Percentiles rank a stretch among this genome's conserved stretches.
These are phyloP conservation scores for Dactylorhiza incarnata DNA, from an alignment of 106 monocot genomes.

Conservation along the genomic window DNA sequence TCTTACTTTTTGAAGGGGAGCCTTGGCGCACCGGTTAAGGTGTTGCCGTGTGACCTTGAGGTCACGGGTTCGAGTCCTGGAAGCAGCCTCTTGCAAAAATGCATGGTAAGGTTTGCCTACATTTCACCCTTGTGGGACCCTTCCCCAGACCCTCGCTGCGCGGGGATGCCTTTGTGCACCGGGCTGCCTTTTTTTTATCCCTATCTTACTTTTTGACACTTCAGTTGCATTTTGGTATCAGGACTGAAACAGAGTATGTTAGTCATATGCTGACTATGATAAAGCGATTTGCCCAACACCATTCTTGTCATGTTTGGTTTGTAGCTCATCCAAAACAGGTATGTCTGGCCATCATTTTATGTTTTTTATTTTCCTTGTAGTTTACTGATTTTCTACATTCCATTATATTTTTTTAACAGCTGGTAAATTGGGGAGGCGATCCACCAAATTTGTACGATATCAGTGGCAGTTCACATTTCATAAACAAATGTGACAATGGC, in stretches of 20 bases:
- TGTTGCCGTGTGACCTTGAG: too few species aligned
- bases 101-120: too few species aligned
- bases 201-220: background rate
- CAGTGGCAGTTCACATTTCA: conserved; percentile 96
- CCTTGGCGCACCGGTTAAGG: too few species aligned
- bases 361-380: background rate
- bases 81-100: too few species aligned
- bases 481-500: conserved; percentile 98
- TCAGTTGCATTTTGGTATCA: conserved; percentile 25
- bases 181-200: too few species aligned
- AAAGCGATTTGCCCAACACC: conserved; percentile 85
- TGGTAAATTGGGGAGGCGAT: conserved; percentile 72
- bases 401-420: conserved; percentile 22
- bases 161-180: too few species aligned
- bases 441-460: conserved; percentile 94
- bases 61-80: too few species aligned
- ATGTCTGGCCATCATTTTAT: background rate
- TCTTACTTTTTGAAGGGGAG: background rate
- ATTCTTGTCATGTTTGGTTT: conserved; percentile 98
- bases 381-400: background rate
- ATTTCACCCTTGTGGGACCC: too few species aligned
- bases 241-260: conserved; percentile 95
- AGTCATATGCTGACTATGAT: conserved; percentile 85
- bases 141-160: too few species aligned
- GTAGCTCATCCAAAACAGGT: conserved; percentile 98